Base-by-base conservation (phyloP, 2,329 filamentous ascomycete species). In the Ambrosiella cleistominuta region DNA sequence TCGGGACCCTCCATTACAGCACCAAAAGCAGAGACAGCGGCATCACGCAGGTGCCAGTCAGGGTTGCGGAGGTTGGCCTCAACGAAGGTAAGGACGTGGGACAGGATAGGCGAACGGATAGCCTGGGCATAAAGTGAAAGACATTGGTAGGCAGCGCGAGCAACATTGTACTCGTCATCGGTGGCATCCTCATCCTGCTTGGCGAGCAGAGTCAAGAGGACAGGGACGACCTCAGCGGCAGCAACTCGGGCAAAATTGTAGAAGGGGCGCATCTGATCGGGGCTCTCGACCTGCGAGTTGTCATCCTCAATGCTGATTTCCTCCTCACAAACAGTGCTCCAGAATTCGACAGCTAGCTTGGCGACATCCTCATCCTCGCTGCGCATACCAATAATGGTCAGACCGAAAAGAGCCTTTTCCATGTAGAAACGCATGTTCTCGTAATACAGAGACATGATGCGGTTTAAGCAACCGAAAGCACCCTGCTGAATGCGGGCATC, bases 341-440 rank as follows among this genome's bases (percentile, higher is more conserved):
- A 98, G 75, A 98, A 98, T 70, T 98, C 93, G 64, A 98, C 89
- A 42, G 93, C 93, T 59, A 98, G 79, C 78, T 98, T 98, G 62
- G 93, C 87, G 57, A 98, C 93, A 69, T 98, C 93, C 71, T 98
- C 93, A 65, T 98, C 93, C 7, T 90, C 85, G 66, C 83, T 94
- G 80, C 95, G 96, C 93, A 98, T 98, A 64, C 93, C 93, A 69
- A 95, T 83, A 63, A 98, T 95, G 44, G 93, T 98, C 45, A 98
- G 79, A 60, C 93, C 93, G 66, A 98, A 98, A 49, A 98, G 79
- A 40, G 93, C 93, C 81, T 97, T 97, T 78, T 98, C 93, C 93
- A 98, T 98, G 76, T 98, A 98, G 74, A 96, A 98, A 66, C 90
- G 85, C 93, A 98, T 98, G 75, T 96, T 94, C 67, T 98, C 93